These are phyloP conservation scores for Nicotiana otophora DNA, from an alignment of 257 asterid genomes.

Conservation along the genomic window DNA sequence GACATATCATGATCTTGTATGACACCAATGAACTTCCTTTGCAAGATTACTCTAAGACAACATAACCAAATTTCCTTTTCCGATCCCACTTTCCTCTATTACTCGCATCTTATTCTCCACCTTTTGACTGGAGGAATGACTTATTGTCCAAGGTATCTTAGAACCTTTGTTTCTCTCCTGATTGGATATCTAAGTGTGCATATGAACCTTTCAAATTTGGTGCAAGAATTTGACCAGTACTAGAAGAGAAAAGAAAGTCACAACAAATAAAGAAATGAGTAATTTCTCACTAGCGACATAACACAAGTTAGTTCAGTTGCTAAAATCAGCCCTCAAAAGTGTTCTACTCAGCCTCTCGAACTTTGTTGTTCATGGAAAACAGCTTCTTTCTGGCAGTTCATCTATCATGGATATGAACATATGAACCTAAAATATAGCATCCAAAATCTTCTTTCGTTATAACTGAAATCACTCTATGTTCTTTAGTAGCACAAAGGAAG, in stretches of 20 bases:
- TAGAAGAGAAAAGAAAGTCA: neutral
- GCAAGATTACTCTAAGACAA: neutral
- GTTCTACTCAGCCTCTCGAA: neutral
- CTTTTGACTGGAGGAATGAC: neutral
- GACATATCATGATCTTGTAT: neutral
- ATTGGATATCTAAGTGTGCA: neutral
- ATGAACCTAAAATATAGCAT: neutral
- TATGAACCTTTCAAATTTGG: neutral
- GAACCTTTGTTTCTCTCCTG: neutral
- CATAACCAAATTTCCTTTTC: neutral
- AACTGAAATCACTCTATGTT: neutral
- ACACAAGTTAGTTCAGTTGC: neutral
- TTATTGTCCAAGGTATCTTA: neutral
- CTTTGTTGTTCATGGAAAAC: neutral
- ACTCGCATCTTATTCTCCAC: neutral
- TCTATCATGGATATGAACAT: neutral
- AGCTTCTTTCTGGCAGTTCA: neutral
- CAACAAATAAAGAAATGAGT: neutral
- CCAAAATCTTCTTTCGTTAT: neutral
- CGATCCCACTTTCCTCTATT: neutral
- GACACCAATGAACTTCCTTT: neutral
- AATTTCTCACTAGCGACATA: constrained; percentile 3
- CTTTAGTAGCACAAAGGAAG: neutral
- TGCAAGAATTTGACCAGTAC: neutral
- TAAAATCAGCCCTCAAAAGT: neutral